phyloP scores from a whole-genome alignment of 2,329 filamentous ascomycete species.

The Sordariomycetes sp. region DNA sequence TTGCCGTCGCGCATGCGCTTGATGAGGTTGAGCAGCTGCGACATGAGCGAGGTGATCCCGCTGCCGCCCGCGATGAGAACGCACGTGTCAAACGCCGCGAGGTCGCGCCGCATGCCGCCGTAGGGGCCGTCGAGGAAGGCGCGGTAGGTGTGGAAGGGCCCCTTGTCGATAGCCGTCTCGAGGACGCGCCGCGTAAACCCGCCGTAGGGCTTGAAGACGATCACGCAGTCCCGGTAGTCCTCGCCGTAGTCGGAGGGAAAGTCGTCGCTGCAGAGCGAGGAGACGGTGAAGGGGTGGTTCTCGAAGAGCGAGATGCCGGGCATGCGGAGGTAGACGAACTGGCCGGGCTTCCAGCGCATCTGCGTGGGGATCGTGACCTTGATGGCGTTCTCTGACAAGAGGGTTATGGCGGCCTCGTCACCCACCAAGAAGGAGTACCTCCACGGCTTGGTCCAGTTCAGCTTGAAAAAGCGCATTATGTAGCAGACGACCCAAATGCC shows the following conservation, averaged over 20 bases:
- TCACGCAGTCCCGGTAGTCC: constrained; percentile 74
- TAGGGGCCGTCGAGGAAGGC: constrained; percentile 93
- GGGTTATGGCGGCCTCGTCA: constrained; percentile 79
- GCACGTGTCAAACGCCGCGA: constrained; percentile 88
- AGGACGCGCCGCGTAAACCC: constrained; percentile 83
- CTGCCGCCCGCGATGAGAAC: constrained; percentile 90
- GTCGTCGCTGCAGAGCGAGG: constrained; percentile 84
- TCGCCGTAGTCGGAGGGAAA: constrained; percentile 89
- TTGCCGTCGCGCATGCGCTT: constrained; percentile 94
- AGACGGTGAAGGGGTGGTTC: constrained; percentile 92
- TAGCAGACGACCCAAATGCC: constrained; percentile 73
- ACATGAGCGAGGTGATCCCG: constrained; percentile 87
- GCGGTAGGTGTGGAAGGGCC: constrained; percentile 83
- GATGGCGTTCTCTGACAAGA: constrained; percentile 88
- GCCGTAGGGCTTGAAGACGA: constrained; percentile 85
- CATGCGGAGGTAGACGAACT: constrained; percentile 92
- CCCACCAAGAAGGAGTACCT: constrained; percentile 74
- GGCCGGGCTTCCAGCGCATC: constrained; percentile 84
- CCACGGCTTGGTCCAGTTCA: constrained; percentile 83
- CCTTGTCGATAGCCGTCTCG: constrained; percentile 73
- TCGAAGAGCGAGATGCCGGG: constrained; percentile 83
- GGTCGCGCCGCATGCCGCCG: constrained; percentile 81
- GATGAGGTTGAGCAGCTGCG: constrained; percentile 84
- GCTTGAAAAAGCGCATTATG: constrained; percentile 63
- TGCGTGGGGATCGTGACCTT: constrained; percentile 92